Evolutionary conservation across 495 filamentous ascomycete genomes (phyloP).

Genomic region (Xylaria telfairii): DNA sequence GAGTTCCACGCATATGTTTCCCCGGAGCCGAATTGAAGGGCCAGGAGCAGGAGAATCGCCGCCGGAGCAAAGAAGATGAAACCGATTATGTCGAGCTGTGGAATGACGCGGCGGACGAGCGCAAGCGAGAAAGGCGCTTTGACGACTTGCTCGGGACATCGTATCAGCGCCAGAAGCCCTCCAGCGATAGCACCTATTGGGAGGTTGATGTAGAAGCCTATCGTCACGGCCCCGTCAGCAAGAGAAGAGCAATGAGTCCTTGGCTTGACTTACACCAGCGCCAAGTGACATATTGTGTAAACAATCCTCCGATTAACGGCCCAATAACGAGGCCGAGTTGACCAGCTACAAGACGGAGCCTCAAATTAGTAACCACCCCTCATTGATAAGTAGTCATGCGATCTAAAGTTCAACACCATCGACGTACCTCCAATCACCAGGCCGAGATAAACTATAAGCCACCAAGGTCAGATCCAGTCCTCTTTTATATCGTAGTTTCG

Average conservation of each 20-base stretch:
- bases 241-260: background rate
- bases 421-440: constrained; percentile 37
- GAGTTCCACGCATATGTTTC: constrained; percentile 53
- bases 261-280: constrained; percentile 48
- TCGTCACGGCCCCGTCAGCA: background rate
- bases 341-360: constrained; percentile 27
- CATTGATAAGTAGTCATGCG: background rate
- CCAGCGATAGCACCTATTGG: constrained; percentile 61
- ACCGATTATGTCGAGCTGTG: constrained; percentile 57
- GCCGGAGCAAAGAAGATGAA: constrained; percentile 55
- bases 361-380: constrained; percentile 4
- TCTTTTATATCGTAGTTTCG: background rate
- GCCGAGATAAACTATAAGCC: constrained; percentile 34
- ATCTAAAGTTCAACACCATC: background rate
- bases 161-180: constrained; percentile 48
- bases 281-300: constrained; percentile 63
- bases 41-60: constrained; percentile 55
- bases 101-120: constrained; percentile 30
- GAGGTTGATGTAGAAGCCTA: constrained; percentile 69
- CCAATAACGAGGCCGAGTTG: constrained; percentile 48
- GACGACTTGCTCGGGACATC: constrained; percentile 48
- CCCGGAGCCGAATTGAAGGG: constrained; percentile 60
- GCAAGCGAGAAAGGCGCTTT: constrained; percentile 33
- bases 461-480: constrained; percentile 15
- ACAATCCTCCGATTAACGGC: constrained; percentile 66